A percentile compares a stretch with the other conserved stretches of the same genome.
phyloP scores from a whole-genome alignment of 169 alveolate genomes.

The Miamiensis avidus region DNA sequence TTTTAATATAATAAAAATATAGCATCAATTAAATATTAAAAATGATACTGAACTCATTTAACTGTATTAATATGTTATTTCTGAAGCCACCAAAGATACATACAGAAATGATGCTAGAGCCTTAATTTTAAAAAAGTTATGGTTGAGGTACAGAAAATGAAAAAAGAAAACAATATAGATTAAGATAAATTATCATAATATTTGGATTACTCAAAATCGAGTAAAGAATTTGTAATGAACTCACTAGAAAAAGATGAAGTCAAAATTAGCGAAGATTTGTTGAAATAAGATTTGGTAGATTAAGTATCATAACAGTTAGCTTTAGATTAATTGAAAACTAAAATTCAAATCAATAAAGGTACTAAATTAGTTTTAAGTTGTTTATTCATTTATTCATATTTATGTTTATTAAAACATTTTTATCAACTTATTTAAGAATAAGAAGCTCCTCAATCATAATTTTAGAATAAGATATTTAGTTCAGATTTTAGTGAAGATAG shows the following conservation, averaged over 20 bases:
- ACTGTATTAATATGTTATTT: conserved; percentile 11
- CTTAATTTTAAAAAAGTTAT: conserved; percentile 9
- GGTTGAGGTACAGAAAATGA: conserved; percentile 5
- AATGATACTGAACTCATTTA: conserved; percentile 17
- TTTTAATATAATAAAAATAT: too few species aligned
- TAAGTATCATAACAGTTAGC: conserved; percentile 5
- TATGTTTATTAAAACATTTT: too few species aligned
- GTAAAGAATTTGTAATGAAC: conserved; percentile 12
- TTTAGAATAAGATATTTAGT: too few species aligned
- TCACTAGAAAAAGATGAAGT: neutral
- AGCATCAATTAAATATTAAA: conserved; percentile 2
- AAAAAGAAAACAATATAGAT: neutral
- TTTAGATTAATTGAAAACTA: neutral
- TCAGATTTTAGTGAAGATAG: neutral
- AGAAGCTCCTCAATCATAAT: neutral
- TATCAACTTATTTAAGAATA: neutral
- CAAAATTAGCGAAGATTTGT: neutral
- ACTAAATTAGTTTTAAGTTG: neutral
- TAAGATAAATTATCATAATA: neutral
- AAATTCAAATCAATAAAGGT: conserved; percentile 21
- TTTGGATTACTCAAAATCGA: conserved; percentile 7
- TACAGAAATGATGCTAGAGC: conserved; percentile 21
- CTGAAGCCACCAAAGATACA: conserved; percentile 11
- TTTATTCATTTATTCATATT: too few species aligned
- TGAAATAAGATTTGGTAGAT: neutral